These are phyloP conservation scores for Bertia moriformis DNA, from an alignment of 2,329 filamentous ascomycete species.

Conservation along the genomic window DNA sequence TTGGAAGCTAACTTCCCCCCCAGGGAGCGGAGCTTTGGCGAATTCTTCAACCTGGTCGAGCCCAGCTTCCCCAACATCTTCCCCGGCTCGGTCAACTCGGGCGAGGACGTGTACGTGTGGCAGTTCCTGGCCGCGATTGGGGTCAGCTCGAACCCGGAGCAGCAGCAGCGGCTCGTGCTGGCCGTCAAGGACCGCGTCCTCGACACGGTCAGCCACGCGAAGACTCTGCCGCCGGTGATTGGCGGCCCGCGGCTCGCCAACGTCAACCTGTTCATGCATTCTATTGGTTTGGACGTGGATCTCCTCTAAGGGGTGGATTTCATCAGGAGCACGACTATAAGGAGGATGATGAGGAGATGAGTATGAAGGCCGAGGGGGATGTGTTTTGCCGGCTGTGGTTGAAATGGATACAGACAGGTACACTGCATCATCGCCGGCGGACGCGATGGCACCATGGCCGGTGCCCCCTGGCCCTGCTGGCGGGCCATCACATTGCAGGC, in stretches of 20 bases:
- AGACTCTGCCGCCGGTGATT: constrained; percentile 79
- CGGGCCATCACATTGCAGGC: too few relatives aligned
- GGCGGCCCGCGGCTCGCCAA: constrained; percentile 70
- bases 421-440: too few relatives aligned
- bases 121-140: constrained; percentile 92
- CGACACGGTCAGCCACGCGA: constrained; percentile 79
- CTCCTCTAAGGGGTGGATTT: constrained; percentile 30
- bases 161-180: constrained; percentile 85
- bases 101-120: constrained; percentile 94
- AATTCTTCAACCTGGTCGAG: constrained; percentile 76
- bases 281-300: constrained; percentile 92
- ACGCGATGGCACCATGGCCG: too few relatives aligned
- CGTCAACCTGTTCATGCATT: constrained; percentile 96
- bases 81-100: constrained; percentile 75
- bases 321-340: constrained; percentile 2
- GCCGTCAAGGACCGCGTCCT: constrained; percentile 97
- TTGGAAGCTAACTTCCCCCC: constrained; percentile 13
- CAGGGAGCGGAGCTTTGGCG: constrained; percentile 66
- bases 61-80: constrained; percentile 74
- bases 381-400: not conserved
- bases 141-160: constrained; percentile 80
- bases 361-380: not conserved
- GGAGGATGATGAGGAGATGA: constrained; percentile 2
- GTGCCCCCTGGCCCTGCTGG: too few relatives aligned
- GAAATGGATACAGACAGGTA: too few relatives aligned